phyloP scores from a whole-genome alignment of 129 eudicot species.

The Lactuca saligna region DNA sequence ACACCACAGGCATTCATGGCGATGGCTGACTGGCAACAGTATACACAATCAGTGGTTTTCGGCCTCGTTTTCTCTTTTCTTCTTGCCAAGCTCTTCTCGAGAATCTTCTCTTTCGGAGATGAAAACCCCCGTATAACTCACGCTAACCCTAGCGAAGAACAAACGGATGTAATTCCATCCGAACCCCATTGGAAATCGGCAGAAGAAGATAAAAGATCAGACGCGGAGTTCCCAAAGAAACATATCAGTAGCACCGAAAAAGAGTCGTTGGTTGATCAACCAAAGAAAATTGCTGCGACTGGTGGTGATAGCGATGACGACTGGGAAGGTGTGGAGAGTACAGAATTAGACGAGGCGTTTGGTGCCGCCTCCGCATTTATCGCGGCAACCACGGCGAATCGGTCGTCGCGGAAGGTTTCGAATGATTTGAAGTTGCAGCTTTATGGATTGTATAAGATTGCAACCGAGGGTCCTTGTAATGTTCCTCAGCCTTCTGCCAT shows the following conservation, averaged over 20 bases:
- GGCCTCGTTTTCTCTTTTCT: slow-evolving; percentile 77
- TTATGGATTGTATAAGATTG: slow-evolving; percentile 85
- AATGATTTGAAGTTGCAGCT: slow-evolving; percentile 68
- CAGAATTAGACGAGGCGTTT: slow-evolving; percentile 77
- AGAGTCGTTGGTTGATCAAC: slow-evolving; percentile 29
- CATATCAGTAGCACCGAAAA: slow-evolving; percentile 22
- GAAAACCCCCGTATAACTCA: slow-evolving; percentile 47
- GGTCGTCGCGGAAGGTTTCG: slow-evolving; percentile 52
- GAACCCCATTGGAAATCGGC: slow-evolving; percentile 12
- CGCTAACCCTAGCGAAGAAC: slow-evolving; percentile 15
- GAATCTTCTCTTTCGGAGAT: slow-evolving; percentile 58
- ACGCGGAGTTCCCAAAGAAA: slow-evolving; percentile 38
- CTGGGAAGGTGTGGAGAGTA: slow-evolving; percentile 96
- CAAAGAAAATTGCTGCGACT: slow-evolving; percentile 19
- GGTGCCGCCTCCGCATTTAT: slow-evolving; percentile 83
- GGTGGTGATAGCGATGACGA: slow-evolving; percentile 62
- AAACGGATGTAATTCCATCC: background rate
- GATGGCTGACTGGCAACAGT: slow-evolving; percentile 68
- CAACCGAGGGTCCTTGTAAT: slow-evolving; percentile 86
- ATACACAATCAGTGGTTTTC: slow-evolving; percentile 51
- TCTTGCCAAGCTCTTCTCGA: slow-evolving; percentile 83
- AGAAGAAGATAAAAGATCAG: slow-evolving; percentile 1
- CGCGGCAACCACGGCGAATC: slow-evolving; percentile 66
- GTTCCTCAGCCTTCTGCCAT: slow-evolving; percentile 76
- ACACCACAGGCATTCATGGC: slow-evolving; percentile 6